phyloP scores from a whole-genome alignment of 768 basidiomycete genomes.

The Boletellus ananas region DNA sequence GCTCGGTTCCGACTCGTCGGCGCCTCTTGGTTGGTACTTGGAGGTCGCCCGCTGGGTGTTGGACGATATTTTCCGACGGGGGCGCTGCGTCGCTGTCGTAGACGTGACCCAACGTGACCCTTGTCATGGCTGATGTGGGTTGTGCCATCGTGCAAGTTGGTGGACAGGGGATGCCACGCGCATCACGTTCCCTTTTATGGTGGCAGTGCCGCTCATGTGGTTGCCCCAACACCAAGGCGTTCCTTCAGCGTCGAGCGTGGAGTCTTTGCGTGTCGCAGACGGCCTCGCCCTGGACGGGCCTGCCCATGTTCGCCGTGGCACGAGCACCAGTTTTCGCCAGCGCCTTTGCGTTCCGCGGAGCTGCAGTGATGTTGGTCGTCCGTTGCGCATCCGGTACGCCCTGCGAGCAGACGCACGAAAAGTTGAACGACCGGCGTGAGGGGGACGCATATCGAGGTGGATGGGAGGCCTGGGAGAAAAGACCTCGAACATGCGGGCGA shows the following conservation, averaged over 20 bases:
- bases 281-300: neutral
- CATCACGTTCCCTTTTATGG: constrained; percentile 6
- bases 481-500: no score
- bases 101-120: neutral
- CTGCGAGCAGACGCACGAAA: no score
- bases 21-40: constrained; percentile 1
- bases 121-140: neutral
- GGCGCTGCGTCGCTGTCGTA: neutral
- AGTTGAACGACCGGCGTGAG: no score
- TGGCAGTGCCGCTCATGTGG: constrained; percentile 13
- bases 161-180: constrained; percentile 32
- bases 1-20: neutral
- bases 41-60: neutral
- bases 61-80: neutral
- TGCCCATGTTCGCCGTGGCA: neutral
- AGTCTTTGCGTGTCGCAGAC: neutral
- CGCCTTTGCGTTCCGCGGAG: no score
- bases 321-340: neutral
- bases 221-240: neutral
- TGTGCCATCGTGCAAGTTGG: constrained; percentile 7
- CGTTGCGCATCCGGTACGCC: no score
- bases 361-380: no score
- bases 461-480: no score
- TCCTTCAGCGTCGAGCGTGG: neutral
- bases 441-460: no score